Conservation (phyloP, 2,329 filamentous ascomycete genomes). For the Fusarium sp. region DNA sequence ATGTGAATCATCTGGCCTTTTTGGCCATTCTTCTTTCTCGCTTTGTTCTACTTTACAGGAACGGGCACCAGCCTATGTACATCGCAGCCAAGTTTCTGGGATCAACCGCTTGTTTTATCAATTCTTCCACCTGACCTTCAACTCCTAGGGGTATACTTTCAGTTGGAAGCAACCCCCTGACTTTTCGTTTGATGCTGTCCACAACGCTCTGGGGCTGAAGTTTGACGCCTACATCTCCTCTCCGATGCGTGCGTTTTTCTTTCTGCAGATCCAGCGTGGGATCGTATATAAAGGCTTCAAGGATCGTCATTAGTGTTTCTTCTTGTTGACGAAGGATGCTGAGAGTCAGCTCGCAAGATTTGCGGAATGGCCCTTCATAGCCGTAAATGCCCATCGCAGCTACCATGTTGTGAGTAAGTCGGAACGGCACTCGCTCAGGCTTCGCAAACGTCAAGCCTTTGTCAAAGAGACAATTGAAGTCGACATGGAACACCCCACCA, state of each 20-base stretch:
- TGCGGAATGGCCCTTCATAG: slow-evolving; percentile 91
- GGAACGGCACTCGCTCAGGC: slow-evolving; percentile 94
- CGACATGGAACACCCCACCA: slow-evolving; percentile 94
- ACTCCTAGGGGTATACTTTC: slow-evolving; percentile 94
- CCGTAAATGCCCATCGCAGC: slow-evolving; percentile 96
- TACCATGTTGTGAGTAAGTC: slow-evolving; percentile 98
- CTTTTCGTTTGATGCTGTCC: slow-evolving; percentile 87
- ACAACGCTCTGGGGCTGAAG: slow-evolving; percentile 79
- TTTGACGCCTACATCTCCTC: slow-evolving; percentile 57
- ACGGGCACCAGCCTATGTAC: slow-evolving; percentile 94
- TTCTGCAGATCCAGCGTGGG: slow-evolving; percentile 91
- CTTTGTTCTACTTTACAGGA: slow-evolving; percentile 51
- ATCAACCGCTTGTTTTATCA: slow-evolving; percentile 88
- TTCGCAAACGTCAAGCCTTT: slow-evolving; percentile 96
- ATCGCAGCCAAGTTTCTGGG: slow-evolving; percentile 84
- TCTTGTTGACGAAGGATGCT: slow-evolving; percentile 87
- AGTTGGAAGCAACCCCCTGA: slow-evolving; percentile 82
- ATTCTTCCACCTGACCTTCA: slow-evolving; percentile 95
- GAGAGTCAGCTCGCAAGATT: slow-evolving; percentile 89
- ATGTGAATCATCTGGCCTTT: background rate
- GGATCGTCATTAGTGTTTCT: slow-evolving; percentile 95
- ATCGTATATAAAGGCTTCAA: slow-evolving; percentile 97
- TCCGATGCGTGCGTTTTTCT: slow-evolving; percentile 64
- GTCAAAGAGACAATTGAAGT: slow-evolving; percentile 99
- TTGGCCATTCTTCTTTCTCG: background rate